Evolutionary conservation across 345 rosid species (phyloP), one percentile per base, ranked within the genome.

Genomic region (Atalantia buxifolia): DNA sequence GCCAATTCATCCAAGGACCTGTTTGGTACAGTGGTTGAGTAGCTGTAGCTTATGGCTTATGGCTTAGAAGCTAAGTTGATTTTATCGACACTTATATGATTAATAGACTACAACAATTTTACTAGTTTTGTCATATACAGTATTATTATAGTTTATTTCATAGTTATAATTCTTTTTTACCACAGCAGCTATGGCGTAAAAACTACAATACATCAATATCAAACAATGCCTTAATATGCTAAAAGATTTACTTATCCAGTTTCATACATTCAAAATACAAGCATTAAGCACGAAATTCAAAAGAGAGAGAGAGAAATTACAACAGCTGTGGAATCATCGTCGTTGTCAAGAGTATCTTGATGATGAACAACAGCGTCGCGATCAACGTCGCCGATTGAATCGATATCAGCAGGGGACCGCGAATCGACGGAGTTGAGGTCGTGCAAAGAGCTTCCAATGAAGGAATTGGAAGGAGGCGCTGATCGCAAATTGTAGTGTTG

Each of bases 391-490:
- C 75, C 83, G 42, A 89, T 80, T 62, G 73, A 76, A 36, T 85
- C 90, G 64, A 89, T 84, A 65, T 84, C 85, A 36, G 85, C 36
- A 30, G 89, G 81, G 5, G 89, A 76, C 7, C 85, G 89, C 31
- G 89, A 86, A 72, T 89, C 97, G 59, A 88, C 93, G 67, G 97
- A 80, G 85, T 93, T 93, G 84, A 95, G 98, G 76, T 95, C 97
- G 76, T 95, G 93, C 13, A 91, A 88, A 64, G 97, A 91, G 77
- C 67, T 76, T 10, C 81, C 80, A 71, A 89, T 88, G 83, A 87
- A 95, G 36, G 98, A 90, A 86, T 80, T 89, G 57, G 90, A 2
- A 27, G 33, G 19, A 25, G 57, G 22, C 57, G 65, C 84, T 30
- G 95, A 84, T 84, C 89, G 84, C 85, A 93, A 79, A 83, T 87